phyloP scores from a whole-genome alignment of 441 rosid genomes.

The Eruca vesicaria region DNA sequence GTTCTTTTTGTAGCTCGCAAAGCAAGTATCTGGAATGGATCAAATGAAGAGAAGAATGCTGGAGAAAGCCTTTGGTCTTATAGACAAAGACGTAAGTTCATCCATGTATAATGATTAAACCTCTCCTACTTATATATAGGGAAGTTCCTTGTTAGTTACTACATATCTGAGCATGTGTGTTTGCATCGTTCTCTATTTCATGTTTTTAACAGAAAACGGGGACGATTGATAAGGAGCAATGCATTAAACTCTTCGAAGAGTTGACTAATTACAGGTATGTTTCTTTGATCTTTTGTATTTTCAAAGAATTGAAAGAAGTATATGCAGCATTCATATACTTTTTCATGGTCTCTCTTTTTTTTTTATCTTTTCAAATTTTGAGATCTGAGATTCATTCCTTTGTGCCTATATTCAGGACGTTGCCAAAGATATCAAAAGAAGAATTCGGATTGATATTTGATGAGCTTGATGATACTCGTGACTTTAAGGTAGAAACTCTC shows the following conservation, averaged over 20 bases:
- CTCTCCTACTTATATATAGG: not conserved
- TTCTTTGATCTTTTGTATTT: not conserved
- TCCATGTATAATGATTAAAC: constrained; percentile 1
- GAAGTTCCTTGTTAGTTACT: constrained; percentile 1
- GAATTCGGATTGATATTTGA: constrained; percentile 86
- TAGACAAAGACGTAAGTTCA: constrained; percentile 72
- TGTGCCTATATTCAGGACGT: constrained; percentile 49
- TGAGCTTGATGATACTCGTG: constrained; percentile 90
- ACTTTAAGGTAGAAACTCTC: constrained; percentile 70
- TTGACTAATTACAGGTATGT: constrained; percentile 84
- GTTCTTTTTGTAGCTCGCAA: constrained; percentile 60
- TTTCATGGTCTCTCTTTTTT: constrained; percentile 10
- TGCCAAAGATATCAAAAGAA: constrained; percentile 85
- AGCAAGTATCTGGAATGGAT: constrained; percentile 87
- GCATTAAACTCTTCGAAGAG: constrained; percentile 72
- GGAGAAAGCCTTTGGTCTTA: constrained; percentile 78
- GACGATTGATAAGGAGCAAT: constrained; percentile 68
- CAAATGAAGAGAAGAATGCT: constrained; percentile 60
- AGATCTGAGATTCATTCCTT: constrained; percentile 3
- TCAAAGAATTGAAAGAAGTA: too few species aligned
- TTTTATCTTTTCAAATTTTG: not conserved
- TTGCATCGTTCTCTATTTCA: too few species aligned
- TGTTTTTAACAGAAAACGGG: constrained; percentile 55
- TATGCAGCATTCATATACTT: not conserved
- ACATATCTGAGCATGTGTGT: constrained; percentile 16